Percentiles rank a stretch among this genome's conserved stretches.
These are phyloP conservation scores for Colletotrichum coccodes DNA, from an alignment of 2,329 filamentous ascomycete species.

Conservation along the genomic window DNA sequence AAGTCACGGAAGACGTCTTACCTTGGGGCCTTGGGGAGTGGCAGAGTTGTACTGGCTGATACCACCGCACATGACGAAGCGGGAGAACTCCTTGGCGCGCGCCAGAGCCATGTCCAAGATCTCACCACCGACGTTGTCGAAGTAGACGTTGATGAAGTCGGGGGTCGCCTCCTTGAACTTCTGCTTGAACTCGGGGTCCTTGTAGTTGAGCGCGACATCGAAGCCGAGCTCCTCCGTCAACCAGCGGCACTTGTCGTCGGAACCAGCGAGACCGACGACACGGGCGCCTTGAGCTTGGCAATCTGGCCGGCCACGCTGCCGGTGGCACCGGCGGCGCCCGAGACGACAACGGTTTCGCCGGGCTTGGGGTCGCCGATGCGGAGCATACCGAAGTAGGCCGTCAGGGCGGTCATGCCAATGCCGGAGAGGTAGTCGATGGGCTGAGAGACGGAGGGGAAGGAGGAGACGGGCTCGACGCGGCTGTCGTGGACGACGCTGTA, in stretches of 20 bases:
- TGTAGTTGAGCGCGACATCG: slow-evolving; percentile 77
- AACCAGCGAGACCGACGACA: slow-evolving; percentile 74
- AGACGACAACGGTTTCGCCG: slow-evolving; percentile 81
- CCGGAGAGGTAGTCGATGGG: slow-evolving; percentile 71
- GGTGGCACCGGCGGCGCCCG: slow-evolving; percentile 81
- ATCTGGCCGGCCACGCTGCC: slow-evolving; percentile 83
- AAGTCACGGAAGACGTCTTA: slow-evolving; percentile 35
- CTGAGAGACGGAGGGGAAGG: slow-evolving; percentile 51
- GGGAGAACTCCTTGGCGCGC: slow-evolving; percentile 69
- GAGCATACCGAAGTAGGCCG: slow-evolving; percentile 80
- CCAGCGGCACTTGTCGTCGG: slow-evolving; percentile 74
- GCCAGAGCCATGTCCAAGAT: slow-evolving; percentile 74
- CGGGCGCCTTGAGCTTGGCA: slow-evolving; percentile 73
- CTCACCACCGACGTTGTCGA: slow-evolving; percentile 79
- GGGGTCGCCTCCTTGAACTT: slow-evolving; percentile 69
- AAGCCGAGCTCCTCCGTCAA: slow-evolving; percentile 72
- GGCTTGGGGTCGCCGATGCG: slow-evolving; percentile 74
- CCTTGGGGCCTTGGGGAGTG: slow-evolving; percentile 65
- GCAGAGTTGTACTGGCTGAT: slow-evolving; percentile 76
- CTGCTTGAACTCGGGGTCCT: slow-evolving; percentile 67
- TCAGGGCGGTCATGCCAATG: slow-evolving; percentile 75
- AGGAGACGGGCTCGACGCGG: slow-evolving; percentile 52
- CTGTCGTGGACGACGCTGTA: slow-evolving; percentile 68
- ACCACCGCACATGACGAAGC: slow-evolving; percentile 77
- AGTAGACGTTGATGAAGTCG: slow-evolving; percentile 75